Conservation (phyloP, 2,329 filamentous ascomycete genomes). For the Botryotinia convoluta region DNA sequence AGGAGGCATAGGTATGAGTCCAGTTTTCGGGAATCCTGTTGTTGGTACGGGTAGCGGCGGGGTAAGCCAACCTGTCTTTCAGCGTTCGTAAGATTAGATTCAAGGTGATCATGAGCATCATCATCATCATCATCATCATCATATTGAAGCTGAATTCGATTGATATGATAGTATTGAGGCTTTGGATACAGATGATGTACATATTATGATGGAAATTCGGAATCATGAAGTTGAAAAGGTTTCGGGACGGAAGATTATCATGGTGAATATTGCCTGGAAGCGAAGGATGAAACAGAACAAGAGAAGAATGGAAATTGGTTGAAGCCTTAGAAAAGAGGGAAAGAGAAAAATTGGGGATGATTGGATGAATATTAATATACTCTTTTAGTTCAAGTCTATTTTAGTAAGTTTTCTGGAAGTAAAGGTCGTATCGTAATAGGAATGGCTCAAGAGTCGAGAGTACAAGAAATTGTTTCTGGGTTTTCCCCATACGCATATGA, state of each 20-base stretch:
- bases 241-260: background rate
- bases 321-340: background rate
- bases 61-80: background rate
- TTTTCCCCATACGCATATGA: background rate
- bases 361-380: background rate
- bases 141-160: background rate
- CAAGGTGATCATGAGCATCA: background rate
- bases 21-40: background rate
- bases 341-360: background rate
- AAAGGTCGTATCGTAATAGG: background rate
- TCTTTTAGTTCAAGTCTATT: background rate
- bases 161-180: background rate
- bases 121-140: background rate
- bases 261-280: background rate
- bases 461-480: background rate
- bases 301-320: background rate
- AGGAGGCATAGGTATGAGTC: background rate
- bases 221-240: background rate
- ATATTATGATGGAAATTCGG: background rate
- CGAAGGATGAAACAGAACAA: constrained; percentile 4
- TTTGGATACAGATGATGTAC: constrained; percentile 8
- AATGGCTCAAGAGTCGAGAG: background rate
- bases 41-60: constrained; percentile 1
- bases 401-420: background rate
- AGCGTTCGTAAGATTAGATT: constrained; percentile 4